A percentile compares a stretch with the other conserved stretches of the same genome.
Conservation (phyloP, 2,329 filamentous ascomycete species). For the Phialophora macrospora region DNA sequence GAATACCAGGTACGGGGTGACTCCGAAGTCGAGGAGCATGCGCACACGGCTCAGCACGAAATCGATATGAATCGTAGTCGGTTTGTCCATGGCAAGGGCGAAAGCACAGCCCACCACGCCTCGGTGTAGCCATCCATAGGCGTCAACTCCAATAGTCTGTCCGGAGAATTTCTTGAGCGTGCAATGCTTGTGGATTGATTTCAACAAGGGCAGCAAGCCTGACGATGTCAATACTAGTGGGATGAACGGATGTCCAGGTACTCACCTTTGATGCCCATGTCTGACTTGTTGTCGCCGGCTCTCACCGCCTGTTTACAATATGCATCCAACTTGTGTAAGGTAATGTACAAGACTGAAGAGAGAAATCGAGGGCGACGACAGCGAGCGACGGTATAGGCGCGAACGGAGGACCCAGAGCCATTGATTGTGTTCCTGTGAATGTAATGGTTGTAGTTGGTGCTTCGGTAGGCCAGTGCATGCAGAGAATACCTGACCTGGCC, state of each 20-base stretch:
- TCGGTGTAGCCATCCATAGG: constrained; percentile 97
- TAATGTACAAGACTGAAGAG: neutral
- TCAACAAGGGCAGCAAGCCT: constrained; percentile 89
- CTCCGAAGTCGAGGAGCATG: constrained; percentile 91
- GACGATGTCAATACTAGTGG: constrained; percentile 2
- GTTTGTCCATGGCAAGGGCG: constrained; percentile 85
- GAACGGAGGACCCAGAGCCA: constrained; percentile 5
- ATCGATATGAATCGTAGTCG: constrained; percentile 89
- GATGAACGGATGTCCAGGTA: neutral
- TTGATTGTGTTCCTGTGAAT: constrained; percentile 11
- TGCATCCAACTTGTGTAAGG: neutral
- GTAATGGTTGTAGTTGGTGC: constrained; percentile 1
- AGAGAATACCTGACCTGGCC: neutral
- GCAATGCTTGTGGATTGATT: constrained; percentile 90
- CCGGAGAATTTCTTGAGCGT: constrained; percentile 86
- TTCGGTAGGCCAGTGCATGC: neutral
- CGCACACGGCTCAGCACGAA: constrained; percentile 87
- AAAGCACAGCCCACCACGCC: constrained; percentile 88
- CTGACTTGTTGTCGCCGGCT: constrained; percentile 5
- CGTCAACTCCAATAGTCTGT: constrained; percentile 91
- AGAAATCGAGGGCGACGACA: neutral
- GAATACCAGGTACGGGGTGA: constrained; percentile 94
- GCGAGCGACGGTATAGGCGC: constrained; percentile 1
- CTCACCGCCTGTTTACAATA: constrained; percentile 34
- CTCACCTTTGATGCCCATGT: constrained; percentile 54